Base-by-base conservation (phyloP, 2,329 filamentous ascomycete genomes). In the Xylariaceae sp. region DNA sequence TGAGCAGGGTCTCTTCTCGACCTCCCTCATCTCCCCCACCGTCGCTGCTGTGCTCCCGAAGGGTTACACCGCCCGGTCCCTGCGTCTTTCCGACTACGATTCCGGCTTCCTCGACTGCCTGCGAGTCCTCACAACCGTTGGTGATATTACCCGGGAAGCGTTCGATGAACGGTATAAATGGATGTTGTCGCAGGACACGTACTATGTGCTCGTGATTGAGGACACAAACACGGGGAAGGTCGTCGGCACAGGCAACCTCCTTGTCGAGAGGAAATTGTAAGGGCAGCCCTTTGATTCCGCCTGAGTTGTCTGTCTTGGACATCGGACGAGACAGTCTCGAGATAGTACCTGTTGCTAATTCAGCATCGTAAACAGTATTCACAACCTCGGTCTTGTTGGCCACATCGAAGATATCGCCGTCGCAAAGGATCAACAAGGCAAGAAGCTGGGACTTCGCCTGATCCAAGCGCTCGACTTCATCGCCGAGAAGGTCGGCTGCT, bases 361-460 rank as follows among this genome's bases (percentile, higher is more conserved):
- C 37, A 34, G 34, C 13, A n/a, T 5, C 58, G 13, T 35, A 23
- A 52, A 66, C 67, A 89, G 87, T 73, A 92, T 94, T 68, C 90
- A 93, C 74, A 85, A 84, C 67, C 82, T 94, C 50, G 90, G 90
- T 54, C 78, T 88, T 18, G 93, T 97, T 30, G 94, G 93, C 10
- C 94, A 97, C 76, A 97, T 97, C 75, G 94, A 97, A 75, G 94
- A 99, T 73, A 97, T 99, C 73, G 92, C 93, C 15, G 92, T 99
- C 44, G 87, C 90, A 65, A 92, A 92, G 77, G 90, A 95, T 69
- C 92, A 97, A 77, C 94, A 97, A 76, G 94, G 94, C 67, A 97
- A 97, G 84, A 97, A 96, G 78, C 81, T 97, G 49, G 94, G 94
- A 3, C 78, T 97, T 71, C 84, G 91, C 66, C 88, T 97, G 66